Evolutionary conservation across 768 basidiomycete species (phyloP), one percentile per base, ranked within the genome.

Genomic region (Myochromella boudieri): DNA sequence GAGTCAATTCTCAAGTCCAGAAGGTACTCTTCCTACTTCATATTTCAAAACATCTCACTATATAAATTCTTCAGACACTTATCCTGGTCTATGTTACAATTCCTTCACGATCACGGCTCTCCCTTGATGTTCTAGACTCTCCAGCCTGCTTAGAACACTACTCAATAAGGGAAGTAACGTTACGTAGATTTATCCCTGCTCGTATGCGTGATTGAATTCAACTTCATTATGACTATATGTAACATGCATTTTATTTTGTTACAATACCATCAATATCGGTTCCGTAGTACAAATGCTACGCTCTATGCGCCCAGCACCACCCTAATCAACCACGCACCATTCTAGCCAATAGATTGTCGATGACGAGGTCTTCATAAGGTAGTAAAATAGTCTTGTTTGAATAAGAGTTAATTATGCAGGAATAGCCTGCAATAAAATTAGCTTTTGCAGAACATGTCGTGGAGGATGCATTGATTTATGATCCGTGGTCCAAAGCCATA

Each of bases 1-100:
- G 97, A 28, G 95, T 97, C 10, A 97, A 95, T 64, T 85, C 91
- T 0, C 93, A 97, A 62, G 95, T 98, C 3, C 92, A 94, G 68
- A 99, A 99, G 82, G 95, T 91, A 18, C 20, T 28, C 27, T 37
- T 27, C 12, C 18, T 5, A 10, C 27, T 49, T 36, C 12, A 28
- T 20, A 42, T 9, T 20, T 12, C 37, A 14, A 21, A 9, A 28
- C 18, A 42, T 48, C 51, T 24, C 22, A 18, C 25, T 26, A 9
- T 28, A 15, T 15, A 9, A 17, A 4, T 17, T 28, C 25, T 42
- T 2, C 45, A 98, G 95, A 97, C 95, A 0, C 77, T 98, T 3
- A 77, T 99, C 38, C 66, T 98, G 22, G 78, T 87, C 20, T 95
- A 97, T 53, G 89, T 99, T 40, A 95, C 91, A 1, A 97, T 98